These are phyloP conservation scores for Penicillium sp. DNA, from an alignment of 2,329 filamentous ascomycete genomes.

Conservation along the genomic window DNA sequence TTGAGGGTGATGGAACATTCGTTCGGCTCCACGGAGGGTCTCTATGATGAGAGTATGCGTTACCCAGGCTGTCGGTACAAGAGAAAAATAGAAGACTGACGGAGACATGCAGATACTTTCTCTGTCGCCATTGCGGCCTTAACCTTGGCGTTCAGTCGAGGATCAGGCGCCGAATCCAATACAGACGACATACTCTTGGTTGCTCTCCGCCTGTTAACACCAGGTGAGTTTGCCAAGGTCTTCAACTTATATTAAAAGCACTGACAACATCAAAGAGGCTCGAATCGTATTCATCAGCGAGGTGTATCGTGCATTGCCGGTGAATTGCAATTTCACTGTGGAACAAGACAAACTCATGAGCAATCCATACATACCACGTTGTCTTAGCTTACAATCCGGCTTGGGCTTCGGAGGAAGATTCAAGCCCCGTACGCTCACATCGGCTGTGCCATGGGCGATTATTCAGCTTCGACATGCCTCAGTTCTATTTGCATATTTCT, in stretches of 20 bases:
- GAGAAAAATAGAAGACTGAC: not conserved
- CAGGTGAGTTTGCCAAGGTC: constrained; percentile 36
- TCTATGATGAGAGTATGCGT: constrained; percentile 39
- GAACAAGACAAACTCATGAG: constrained; percentile 72
- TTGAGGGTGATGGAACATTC: constrained; percentile 41
- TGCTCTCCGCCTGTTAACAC: constrained; percentile 53
- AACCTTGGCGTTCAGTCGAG: constrained; percentile 51
- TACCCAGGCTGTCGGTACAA: not conserved
- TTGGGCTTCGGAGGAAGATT: constrained; percentile 68
- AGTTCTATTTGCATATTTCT: constrained; percentile 62
- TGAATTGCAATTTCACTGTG: constrained; percentile 76
- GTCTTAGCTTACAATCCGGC: constrained; percentile 73
- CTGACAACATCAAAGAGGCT: constrained; percentile 48
- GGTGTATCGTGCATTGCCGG: constrained; percentile 64
- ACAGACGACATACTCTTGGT: constrained; percentile 69
- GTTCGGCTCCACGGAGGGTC: constrained; percentile 35
- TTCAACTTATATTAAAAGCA: constrained; percentile 34
- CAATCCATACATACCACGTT: constrained; percentile 69
- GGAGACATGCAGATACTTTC: constrained; percentile 33
- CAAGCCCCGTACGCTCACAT: constrained; percentile 59
- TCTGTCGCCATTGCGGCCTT: constrained; percentile 60
- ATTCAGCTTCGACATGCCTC: constrained; percentile 69
- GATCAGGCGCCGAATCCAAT: constrained; percentile 48
- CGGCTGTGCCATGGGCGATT: constrained; percentile 70
- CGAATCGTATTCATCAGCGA: constrained; percentile 62